Percentiles rank a stretch among this genome's conserved stretches.
Conservation (phyloP, 108 stramenopile genomes). For the Cyclotella sp. region DNA sequence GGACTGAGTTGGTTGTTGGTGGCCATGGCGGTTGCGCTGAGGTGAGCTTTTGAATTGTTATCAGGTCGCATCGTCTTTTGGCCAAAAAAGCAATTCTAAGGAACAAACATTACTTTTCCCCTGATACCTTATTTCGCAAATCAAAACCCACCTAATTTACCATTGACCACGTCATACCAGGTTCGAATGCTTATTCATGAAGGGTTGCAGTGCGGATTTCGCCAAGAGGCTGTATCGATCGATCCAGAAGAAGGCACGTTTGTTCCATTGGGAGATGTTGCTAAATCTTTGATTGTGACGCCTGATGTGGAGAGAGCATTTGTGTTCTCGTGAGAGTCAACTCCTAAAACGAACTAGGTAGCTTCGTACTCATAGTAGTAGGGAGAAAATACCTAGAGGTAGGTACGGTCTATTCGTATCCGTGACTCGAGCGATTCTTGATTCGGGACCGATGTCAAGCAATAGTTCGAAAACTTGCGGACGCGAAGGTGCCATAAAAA, state of each 20-base stretch:
- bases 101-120: neutral
- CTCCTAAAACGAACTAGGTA: too few relatives aligned
- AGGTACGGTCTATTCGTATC: too few relatives aligned
- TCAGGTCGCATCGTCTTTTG: neutral
- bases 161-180: slow-evolving; percentile 14
- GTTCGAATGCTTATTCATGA: slow-evolving; percentile 78
- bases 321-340: slow-evolving; percentile 28
- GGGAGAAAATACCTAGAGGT: too few relatives aligned
- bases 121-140: neutral
- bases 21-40: slow-evolving; percentile 56
- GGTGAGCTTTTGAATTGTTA: slow-evolving; percentile 45
- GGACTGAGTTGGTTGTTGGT: slow-evolving; percentile 74
- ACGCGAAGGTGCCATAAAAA: neutral
- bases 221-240: slow-evolving; percentile 83
- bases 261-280: slow-evolving; percentile 67
- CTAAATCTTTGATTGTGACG: slow-evolving; percentile 82
- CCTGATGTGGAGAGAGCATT: slow-evolving; percentile 73
- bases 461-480: neutral
- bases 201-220: slow-evolving; percentile 80
- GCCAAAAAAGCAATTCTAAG: too few relatives aligned
- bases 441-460: slow-evolving; percentile 9
- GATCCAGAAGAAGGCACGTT: slow-evolving; percentile 66
- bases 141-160: neutral
- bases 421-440: neutral
- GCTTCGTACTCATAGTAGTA: too few relatives aligned